Conservation (phyloP, 495 filamentous ascomycete species). For the Penicillium odoratum region DNA sequence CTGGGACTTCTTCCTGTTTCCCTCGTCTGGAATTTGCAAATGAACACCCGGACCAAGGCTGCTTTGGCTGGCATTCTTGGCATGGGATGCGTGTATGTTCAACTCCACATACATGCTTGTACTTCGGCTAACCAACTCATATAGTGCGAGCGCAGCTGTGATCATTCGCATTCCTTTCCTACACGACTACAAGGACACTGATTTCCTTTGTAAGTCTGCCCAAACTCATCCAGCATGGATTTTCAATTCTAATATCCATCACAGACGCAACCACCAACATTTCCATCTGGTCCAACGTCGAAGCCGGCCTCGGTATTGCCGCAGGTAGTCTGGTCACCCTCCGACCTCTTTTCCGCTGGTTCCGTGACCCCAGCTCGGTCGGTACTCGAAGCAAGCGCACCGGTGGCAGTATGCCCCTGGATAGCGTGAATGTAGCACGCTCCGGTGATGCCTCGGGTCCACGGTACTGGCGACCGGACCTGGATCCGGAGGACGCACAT, state of each 20-base stretch:
- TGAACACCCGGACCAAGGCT: constrained; percentile 37
- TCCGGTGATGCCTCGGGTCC: constrained; percentile 21
- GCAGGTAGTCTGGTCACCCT: constrained; percentile 49
- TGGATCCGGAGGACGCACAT: constrained; percentile 29
- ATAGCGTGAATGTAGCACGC: constrained; percentile 31
- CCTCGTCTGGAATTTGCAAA: constrained; percentile 41
- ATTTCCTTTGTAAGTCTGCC: constrained; percentile 20
- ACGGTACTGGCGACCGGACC: constrained; percentile 37
- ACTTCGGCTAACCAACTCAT: not conserved
- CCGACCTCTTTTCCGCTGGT: constrained; percentile 50
- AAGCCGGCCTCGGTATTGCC: constrained; percentile 47
- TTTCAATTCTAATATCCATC: constrained; percentile 12
- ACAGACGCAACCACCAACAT: constrained; percentile 44
- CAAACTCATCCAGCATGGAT: not conserved
- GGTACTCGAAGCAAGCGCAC: constrained; percentile 30
- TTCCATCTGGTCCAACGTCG: constrained; percentile 49
- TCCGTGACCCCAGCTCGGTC: constrained; percentile 35
- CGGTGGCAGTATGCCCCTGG: constrained; percentile 34
- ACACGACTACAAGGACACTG: constrained; percentile 16
- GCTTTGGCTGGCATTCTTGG: constrained; percentile 40
- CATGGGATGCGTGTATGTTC: constrained; percentile 43
- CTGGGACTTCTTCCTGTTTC: constrained; percentile 39
- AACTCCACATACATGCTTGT: not conserved
- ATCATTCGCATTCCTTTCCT: constrained; percentile 38
- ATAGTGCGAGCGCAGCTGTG: constrained; percentile 39